Conservation (phyloP, 352 stramenopile genomes). For the Phytophthora pini region DNA sequence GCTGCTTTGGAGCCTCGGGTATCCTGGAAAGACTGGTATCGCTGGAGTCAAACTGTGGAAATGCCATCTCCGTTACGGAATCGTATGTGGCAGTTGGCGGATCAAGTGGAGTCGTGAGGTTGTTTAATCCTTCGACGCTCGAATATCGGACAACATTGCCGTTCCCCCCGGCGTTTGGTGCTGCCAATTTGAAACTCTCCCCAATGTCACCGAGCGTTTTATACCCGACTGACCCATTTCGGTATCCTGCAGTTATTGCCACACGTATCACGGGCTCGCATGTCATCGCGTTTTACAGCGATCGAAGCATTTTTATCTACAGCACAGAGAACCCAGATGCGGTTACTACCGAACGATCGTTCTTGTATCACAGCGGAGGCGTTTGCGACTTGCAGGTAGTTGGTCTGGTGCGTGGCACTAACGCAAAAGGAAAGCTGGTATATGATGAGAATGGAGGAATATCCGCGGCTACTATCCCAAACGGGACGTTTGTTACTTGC, state of each 20-base stretch:
- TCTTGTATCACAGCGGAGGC: slow-evolving; percentile 81
- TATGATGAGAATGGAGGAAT: slow-evolving; percentile 40
- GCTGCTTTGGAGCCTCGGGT: slow-evolving; percentile 74
- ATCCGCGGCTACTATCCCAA: slow-evolving; percentile 41
- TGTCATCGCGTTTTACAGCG: slow-evolving; percentile 75
- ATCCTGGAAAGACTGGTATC: slow-evolving; percentile 84
- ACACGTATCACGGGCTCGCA: slow-evolving; percentile 68
- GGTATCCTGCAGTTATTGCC: slow-evolving; percentile 65
- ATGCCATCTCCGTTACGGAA: slow-evolving; percentile 79
- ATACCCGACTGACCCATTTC: slow-evolving; percentile 59
- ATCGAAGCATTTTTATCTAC: slow-evolving; percentile 86
- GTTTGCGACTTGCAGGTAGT: slow-evolving; percentile 74
- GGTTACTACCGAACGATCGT: slow-evolving; percentile 66
- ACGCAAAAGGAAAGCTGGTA: slow-evolving; percentile 62
- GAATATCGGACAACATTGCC: slow-evolving; percentile 79
- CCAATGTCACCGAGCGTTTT: slow-evolving; percentile 29
- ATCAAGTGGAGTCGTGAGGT: slow-evolving; percentile 64
- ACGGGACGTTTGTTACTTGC: slow-evolving; percentile 83
- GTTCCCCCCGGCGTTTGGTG: slow-evolving; percentile 75
- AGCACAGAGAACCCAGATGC: slow-evolving; percentile 59
- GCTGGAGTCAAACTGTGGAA: slow-evolving; percentile 62
- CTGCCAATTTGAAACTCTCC: slow-evolving; percentile 34
- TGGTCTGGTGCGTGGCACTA: slow-evolving; percentile 57
- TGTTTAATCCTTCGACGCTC: slow-evolving; percentile 78
- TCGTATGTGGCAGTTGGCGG: slow-evolving; percentile 75